Percentiles rank a stretch among this genome's conserved stretches.
phyloP scores from a whole-genome alignment of 192 early-diverging fungal species.

The Backusella luteola region DNA sequence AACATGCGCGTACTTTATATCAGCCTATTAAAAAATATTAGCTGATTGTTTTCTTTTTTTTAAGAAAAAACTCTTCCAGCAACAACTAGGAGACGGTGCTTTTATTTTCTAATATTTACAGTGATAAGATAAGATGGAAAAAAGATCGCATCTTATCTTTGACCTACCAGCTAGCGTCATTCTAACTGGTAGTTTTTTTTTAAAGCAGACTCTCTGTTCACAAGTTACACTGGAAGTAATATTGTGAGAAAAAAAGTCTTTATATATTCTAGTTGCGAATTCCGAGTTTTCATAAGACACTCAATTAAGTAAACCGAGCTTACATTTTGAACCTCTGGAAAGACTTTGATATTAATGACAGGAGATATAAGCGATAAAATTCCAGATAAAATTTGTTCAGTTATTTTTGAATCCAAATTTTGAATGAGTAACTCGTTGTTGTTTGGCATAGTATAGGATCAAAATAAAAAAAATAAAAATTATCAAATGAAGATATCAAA shows the following conservation, averaged over 20 bases:
- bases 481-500: neutral
- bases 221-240: neutral
- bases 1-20: conserved; percentile 80
- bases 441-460: neutral
- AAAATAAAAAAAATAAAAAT: neutral
- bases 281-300: neutral
- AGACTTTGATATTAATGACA: neutral
- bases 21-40: neutral
- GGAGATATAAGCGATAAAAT: neutral
- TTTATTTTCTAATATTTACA: neutral
- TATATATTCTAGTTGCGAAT: neutral
- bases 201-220: neutral
- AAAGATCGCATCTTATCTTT: neutral
- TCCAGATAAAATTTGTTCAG: neutral
- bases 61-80: neutral
- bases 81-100: neutral
- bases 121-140: neutral
- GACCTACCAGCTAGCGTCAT: neutral
- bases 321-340: neutral
- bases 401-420: neutral
- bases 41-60: neutral
- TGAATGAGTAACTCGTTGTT: neutral
- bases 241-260: neutral
- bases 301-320: neutral
- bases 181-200: neutral